Percentiles rank a stretch among this genome's conserved stretches.
Conservation (phyloP, 768 basidiomycete genomes). For the Rhizopogon sp. region DNA sequence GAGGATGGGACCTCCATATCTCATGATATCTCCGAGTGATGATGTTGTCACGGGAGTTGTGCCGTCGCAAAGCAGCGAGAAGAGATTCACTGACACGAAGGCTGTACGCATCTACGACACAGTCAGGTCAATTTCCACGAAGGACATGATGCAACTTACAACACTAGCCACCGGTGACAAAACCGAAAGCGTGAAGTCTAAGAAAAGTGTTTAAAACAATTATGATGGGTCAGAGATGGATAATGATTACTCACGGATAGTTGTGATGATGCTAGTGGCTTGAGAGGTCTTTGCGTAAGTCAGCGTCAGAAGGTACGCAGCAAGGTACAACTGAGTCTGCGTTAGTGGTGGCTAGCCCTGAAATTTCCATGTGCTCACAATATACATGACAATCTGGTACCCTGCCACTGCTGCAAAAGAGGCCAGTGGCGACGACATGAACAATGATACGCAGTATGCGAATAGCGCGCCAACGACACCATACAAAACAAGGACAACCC, state of each 20-base stretch:
- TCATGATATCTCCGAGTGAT: conserved; percentile 48
- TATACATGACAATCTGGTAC: conserved; percentile 67
- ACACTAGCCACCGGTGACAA: conserved; percentile 65
- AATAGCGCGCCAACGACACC: conserved; percentile 66
- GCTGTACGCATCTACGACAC: conserved; percentile 52
- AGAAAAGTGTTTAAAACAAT: neutral
- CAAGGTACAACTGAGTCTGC: conserved; percentile 48
- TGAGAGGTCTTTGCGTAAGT: conserved; percentile 65
- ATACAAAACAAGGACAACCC: conserved; percentile 67
- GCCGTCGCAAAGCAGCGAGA: conserved; percentile 67
- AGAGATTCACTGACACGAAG: conserved; percentile 74
- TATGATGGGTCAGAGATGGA: neutral
- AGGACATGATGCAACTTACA: conserved; percentile 34
- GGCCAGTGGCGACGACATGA: conserved; percentile 60
- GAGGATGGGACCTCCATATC: conserved; percentile 70
- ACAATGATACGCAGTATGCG: conserved; percentile 58
- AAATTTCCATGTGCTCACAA: conserved; percentile 39
- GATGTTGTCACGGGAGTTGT: conserved; percentile 37
- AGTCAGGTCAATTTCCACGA: neutral
- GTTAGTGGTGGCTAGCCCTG: neutral
- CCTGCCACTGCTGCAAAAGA: conserved; percentile 72
- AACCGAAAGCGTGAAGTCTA: conserved; percentile 64
- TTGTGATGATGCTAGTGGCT: conserved; percentile 50
- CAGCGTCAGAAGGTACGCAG: conserved; percentile 64
- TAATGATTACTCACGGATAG: conserved; percentile 39